Evolutionary conservation across 768 basidiomycete genomes (phyloP).

Genomic region (Leccinum variicolor): DNA sequence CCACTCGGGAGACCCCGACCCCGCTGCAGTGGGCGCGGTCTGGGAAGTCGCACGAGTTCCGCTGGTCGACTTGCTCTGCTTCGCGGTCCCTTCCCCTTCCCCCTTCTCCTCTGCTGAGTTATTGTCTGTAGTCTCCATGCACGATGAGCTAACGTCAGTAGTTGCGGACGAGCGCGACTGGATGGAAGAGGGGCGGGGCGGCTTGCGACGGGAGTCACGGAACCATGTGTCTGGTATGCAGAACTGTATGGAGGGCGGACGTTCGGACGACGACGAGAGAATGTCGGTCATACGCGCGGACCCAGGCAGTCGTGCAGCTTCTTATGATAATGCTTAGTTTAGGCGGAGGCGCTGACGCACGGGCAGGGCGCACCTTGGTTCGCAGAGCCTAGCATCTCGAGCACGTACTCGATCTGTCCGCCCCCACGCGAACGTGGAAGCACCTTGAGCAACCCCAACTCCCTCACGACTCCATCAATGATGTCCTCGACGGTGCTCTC

Average conservation of each 20-base stretch:
- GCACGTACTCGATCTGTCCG: slow-evolving; percentile 58
- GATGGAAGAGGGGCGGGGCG: slow-evolving; percentile 48
- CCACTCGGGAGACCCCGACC: slow-evolving; percentile 45
- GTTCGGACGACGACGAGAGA: slow-evolving; percentile 11
- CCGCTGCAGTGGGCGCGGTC: slow-evolving; percentile 6
- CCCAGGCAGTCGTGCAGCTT: slow-evolving; percentile 14
- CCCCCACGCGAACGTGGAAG: slow-evolving; percentile 68
- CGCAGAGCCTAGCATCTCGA: slow-evolving; percentile 57
- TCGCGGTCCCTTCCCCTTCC: slow-evolving; percentile 62
- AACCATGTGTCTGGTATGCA: slow-evolving; percentile 83
- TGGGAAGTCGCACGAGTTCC: slow-evolving; percentile 22
- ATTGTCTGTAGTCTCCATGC: background rate
- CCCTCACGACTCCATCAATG: slow-evolving; percentile 48
- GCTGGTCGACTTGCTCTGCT: slow-evolving; percentile 34
- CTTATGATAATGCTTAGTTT: background rate
- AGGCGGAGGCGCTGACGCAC: background rate
- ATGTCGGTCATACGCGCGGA: slow-evolving; percentile 14
- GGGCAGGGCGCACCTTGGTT: slow-evolving; percentile 43
- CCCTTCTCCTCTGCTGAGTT: slow-evolving; percentile 32
- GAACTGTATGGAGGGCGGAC: slow-evolving; percentile 43
- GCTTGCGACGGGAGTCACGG: slow-evolving; percentile 63
- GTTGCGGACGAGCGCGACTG: slow-evolving; percentile 51
- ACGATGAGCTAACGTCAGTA: slow-evolving; percentile 36
- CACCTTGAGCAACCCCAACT: slow-evolving; percentile 66
- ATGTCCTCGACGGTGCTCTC: slow-evolving; percentile 53